Evolutionary conservation across 2,329 filamentous ascomycete genomes (phyloP).

Genomic region (Penicillium brasilianum): DNA sequence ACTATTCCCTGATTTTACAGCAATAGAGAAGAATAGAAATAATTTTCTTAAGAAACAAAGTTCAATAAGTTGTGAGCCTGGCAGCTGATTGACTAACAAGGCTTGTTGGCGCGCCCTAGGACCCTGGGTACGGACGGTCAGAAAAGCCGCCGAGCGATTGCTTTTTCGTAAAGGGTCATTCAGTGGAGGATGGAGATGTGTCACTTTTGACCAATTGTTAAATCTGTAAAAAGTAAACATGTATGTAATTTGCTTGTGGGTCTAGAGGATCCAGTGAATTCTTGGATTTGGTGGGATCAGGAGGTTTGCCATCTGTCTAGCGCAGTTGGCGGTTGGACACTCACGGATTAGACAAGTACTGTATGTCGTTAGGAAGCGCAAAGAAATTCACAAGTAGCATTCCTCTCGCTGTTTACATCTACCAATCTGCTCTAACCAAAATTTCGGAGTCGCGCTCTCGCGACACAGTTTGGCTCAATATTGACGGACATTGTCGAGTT

Average conservation of each 20-base stretch:
- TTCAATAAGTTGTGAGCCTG: background rate
- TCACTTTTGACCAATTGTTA: background rate
- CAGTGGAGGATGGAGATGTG: background rate
- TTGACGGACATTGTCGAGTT: background rate
- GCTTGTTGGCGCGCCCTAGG: background rate
- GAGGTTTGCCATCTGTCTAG: background rate
- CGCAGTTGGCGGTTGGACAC: background rate
- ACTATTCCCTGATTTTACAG: background rate
- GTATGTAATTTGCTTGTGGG: background rate
- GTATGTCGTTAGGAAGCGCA: background rate
- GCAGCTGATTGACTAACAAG: no score
- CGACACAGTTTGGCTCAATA: background rate
- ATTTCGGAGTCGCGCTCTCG: background rate
- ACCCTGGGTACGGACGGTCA: background rate
- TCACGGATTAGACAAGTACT: no score
- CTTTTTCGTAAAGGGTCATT: background rate
- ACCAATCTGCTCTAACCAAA: background rate
- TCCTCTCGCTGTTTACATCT: background rate
- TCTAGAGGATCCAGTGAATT: background rate
- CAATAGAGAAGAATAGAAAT: background rate
- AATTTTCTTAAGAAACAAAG: background rate
- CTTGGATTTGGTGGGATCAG: background rate
- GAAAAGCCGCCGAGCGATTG: background rate
- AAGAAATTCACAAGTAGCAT: background rate
- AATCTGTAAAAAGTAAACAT: background rate